Evolutionary conservation across 2,329 filamentous ascomycete species (phyloP), one percentile per base, ranked within the genome.

Genomic region (Acrodontium crateriforme): DNA sequence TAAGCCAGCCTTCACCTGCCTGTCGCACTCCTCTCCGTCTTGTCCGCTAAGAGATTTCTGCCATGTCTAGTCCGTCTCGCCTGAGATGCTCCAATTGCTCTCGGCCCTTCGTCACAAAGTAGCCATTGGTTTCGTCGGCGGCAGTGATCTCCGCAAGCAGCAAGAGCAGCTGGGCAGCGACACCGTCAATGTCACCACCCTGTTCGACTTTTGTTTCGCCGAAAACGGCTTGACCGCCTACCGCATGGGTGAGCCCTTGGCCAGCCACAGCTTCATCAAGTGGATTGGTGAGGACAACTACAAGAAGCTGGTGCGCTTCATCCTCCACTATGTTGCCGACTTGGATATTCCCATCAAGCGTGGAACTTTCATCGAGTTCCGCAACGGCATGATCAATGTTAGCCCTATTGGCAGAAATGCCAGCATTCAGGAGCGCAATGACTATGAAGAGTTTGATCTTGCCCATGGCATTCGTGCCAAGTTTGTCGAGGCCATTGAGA

Each of bases 161-260:
- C 83, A 95, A 59, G 89, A 95, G 59, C 87, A 95, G 63, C 71
- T 95, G 37, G 84, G 84, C 53, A 68, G 71, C 3, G 54, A 69
- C 15, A 61, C 68, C 32, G 67, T 77, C 43, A 55, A 64, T 44
- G 87, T 95, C 36, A 84, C 75, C 28, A 65, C 72, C 37, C 74
- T 95, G 48, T 98, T 98, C 65, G 89, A 98, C 66, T 98, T 82
- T 63, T 89, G 79, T 71, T 98, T 98, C 63, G 67, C 84, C 34
- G 89, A 98, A 65, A 98, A 98, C 61, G 89, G 89, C 8, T 72
- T 98, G 43, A 91, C 80, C 2, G 89, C 87, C 23, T 92, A 70
- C 67, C 83, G 84, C 50, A 61, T 85, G 49, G 89, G 87, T 46
- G 59, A 75, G 53, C 67, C 70, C 30, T 71, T 95, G 32, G 65